Conservation (phyloP, 352 stramenopile genomes). For the Phytophthora hybrid region DNA sequence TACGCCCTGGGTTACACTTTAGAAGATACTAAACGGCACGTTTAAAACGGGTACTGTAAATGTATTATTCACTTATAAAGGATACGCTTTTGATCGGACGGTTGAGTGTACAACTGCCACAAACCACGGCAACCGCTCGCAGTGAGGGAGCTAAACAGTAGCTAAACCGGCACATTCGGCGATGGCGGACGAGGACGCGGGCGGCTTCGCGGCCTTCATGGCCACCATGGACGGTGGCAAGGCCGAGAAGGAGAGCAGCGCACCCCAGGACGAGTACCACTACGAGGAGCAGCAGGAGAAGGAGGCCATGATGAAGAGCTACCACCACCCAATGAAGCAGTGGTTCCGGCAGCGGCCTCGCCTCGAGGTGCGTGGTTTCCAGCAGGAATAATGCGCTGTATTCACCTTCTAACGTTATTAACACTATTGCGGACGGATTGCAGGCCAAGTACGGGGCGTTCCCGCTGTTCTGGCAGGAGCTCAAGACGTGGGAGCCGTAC, state of each 20-base stretch:
- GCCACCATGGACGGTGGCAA: conserved; percentile 52
- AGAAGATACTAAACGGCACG: no score
- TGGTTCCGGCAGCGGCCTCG: conserved; percentile 82
- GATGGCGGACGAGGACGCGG: conserved; percentile 60
- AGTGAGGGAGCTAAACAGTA: not conserved
- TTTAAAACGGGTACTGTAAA: no score
- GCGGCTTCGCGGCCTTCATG: conserved; percentile 81
- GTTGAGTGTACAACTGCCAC: not conserved
- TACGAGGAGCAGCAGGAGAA: conserved; percentile 90
- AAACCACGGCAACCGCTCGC: not conserved
- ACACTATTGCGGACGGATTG: not conserved
- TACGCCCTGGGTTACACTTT: no score
- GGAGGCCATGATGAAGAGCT: conserved; percentile 90
- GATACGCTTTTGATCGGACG: no score
- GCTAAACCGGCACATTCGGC: conserved; percentile 1
- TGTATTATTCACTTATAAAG: no score
- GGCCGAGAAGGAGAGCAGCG: conserved; percentile 12
- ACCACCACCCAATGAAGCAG: conserved; percentile 89
- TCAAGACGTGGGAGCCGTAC: conserved; percentile 94
- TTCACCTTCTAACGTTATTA: no score
- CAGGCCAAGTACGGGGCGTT: conserved; percentile 90
- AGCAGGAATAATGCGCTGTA: no score
- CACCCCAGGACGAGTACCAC: conserved; percentile 63
- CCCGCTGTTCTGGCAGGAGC: conserved; percentile 95
- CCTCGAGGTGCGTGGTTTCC: conserved; percentile 39